Evolutionary conservation across 202 grass and related monocot species (phyloP), one percentile per base, ranked within the genome.

Genomic region (Panicum hallii): DNA sequence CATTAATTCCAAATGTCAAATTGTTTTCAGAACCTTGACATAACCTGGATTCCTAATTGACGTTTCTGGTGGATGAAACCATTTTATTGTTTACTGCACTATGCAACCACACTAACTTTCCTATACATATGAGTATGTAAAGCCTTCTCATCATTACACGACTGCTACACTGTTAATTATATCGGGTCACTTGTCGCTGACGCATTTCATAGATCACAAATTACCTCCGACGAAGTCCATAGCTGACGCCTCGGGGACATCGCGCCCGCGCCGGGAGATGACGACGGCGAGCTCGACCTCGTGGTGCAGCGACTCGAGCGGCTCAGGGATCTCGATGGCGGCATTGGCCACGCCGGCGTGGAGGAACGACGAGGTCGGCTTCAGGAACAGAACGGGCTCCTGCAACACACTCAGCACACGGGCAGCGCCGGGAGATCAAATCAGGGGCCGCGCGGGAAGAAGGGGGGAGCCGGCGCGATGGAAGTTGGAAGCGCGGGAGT

Each of bases 281-380:
- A 99, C 69, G 81, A 99, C 91, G 67, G 93, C 97, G 38, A 99
- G 93, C 90, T 99, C 97, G 38, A 99, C 97, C 88, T 99, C 93
- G 62, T 99, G 91, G 82, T 93, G 90, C 64, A 99, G 90, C 26
- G 90, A 91, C 44, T 99, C 87, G 65, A 97, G 89, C 57, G 93
- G 90, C 63, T 97, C 88, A 0, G 97, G 97, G 74, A 97, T 88
- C 87, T 99, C 97, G 66, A 99, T 67, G 74, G 97, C 76, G 12
- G 90, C 91, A 75, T 85, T 61, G 61, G 91, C 54, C 17, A 77
- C 90, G 32, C 91, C 91, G 32, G 89, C 88, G 46, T 93, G 91
- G 77, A 99, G 89, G 82, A 92, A 97, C 58, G 97, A 99, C 50
- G 97, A 99, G 62, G 91, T 99, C 19, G 93, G 93, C 79, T 97